Conservation (phyloP, 768 basidiomycete genomes). For the Lyophyllum shimeji region DNA sequence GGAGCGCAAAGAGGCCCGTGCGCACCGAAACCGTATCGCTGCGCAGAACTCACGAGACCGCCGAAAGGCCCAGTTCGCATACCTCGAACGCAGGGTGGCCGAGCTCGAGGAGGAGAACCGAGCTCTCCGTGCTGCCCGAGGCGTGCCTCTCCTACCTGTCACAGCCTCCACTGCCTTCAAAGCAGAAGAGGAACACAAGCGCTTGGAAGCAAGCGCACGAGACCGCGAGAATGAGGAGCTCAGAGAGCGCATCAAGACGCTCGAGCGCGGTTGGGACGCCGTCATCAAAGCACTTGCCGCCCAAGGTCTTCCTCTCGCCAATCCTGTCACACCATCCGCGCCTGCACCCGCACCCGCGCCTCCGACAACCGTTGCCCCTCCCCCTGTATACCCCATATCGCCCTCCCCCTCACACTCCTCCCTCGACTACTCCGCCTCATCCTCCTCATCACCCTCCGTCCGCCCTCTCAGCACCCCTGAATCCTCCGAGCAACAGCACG, state of each 20-base stretch:
- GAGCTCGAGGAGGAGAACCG: slow-evolving; percentile 87
- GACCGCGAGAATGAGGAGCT: slow-evolving; percentile 73
- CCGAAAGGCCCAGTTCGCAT: slow-evolving; percentile 78
- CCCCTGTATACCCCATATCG: slow-evolving; percentile 35
- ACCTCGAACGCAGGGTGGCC: slow-evolving; percentile 63
- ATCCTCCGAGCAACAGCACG: slow-evolving; percentile 33
- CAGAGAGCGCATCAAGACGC: slow-evolving; percentile 71
- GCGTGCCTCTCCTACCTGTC: slow-evolving; percentile 24
- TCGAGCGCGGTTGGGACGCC: slow-evolving; percentile 81
- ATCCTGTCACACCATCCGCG: slow-evolving; percentile 18
- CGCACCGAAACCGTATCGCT: slow-evolving; percentile 90
- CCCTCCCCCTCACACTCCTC: slow-evolving; percentile 33
- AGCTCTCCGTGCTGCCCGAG: slow-evolving; percentile 58
- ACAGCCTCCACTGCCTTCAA: slow-evolving; percentile 25
- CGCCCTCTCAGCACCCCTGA: slow-evolving; percentile 24
- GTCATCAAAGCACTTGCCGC: slow-evolving; percentile 73
- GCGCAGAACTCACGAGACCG: slow-evolving; percentile 92
- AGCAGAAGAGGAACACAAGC: slow-evolving; percentile 30
- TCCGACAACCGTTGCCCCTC: slow-evolving; percentile 23
- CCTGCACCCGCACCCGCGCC: slow-evolving; percentile 19
- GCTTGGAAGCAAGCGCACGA: slow-evolving; percentile 41
- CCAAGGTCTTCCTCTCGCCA: slow-evolving; percentile 61
- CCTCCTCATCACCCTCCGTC: slow-evolving; percentile 34
- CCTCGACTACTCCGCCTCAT: slow-evolving; percentile 27
- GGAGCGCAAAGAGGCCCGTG: slow-evolving; percentile 84